Evolutionary conservation across 73 alveolate species (phyloP).

Genomic region (Diophrys sp.): DNA sequence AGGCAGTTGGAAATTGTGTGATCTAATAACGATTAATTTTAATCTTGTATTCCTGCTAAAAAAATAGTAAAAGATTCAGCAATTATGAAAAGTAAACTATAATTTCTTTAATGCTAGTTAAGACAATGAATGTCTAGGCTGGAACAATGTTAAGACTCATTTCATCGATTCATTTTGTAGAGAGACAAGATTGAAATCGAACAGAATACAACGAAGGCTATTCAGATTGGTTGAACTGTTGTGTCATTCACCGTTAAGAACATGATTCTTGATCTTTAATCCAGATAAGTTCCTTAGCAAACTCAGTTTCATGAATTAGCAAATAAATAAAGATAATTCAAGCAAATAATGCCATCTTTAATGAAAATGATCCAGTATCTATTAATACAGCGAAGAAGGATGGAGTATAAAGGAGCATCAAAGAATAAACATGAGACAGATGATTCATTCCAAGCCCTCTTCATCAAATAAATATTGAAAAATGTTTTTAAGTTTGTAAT

Average conservation of each 20-base stretch:
- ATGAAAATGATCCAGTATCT: not conserved
- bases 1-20: no score
- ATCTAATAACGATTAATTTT: no score
- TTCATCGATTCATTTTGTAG: slow-evolving; percentile 64
- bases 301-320: not conserved
- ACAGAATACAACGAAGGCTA: slow-evolving; percentile 30
- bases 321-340: not conserved
- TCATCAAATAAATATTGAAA: no score
- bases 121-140: no score
- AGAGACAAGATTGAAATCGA: slow-evolving; percentile 34
- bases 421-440: not conserved
- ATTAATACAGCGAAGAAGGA: not conserved
- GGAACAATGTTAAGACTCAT: no score
- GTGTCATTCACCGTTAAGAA: slow-evolving; percentile 31
- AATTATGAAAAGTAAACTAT: no score
- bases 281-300: not conserved
- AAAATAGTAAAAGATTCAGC: no score
- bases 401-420: not conserved
- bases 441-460: slow-evolving; percentile 8
- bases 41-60: no score
- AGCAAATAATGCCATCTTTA: not conserved
- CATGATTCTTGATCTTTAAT: not conserved
- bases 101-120: no score
- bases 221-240: slow-evolving; percentile 66
- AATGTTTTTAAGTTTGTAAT: no score